Evolutionary conservation across 208 protist species (phyloP).

Genomic region (Naegleria gruberi): DNA sequence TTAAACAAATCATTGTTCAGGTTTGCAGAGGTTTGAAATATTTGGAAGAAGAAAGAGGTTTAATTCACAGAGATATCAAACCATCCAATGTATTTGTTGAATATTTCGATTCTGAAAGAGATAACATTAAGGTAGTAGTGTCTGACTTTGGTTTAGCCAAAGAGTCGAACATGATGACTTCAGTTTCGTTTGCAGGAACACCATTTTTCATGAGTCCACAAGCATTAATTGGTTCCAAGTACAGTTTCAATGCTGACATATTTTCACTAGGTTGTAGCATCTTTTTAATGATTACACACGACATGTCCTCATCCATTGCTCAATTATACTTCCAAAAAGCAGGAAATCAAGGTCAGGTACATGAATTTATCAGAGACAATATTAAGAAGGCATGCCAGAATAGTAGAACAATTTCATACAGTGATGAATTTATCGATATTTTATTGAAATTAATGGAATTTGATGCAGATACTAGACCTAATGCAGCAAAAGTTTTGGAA

Average conservation of each 20-base stretch:
- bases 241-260: background rate
- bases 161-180: no score
- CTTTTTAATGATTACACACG: background rate
- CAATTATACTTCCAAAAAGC: background rate
- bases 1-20: no score
- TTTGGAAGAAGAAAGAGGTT: background rate
- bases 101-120: no score
- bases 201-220: no score
- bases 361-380: background rate
- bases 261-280: background rate
- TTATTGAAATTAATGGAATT: background rate
- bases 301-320: background rate
- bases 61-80: constrained; percentile 3
- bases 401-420: background rate
- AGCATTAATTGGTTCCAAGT: background rate
- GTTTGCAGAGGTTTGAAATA: background rate
- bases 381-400: background rate
- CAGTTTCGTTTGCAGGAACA: no score
- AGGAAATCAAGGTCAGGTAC: background rate
- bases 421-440: background rate
- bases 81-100: no score
- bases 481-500: background rate
- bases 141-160: no score
- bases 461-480: background rate
- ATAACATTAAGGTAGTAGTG: no score